A percentile compares a stretch with the other conserved stretches of the same genome.
These are phyloP conservation scores for Artemisia annua DNA, from an alignment of 129 eudicot species.

Conservation along the genomic window DNA sequence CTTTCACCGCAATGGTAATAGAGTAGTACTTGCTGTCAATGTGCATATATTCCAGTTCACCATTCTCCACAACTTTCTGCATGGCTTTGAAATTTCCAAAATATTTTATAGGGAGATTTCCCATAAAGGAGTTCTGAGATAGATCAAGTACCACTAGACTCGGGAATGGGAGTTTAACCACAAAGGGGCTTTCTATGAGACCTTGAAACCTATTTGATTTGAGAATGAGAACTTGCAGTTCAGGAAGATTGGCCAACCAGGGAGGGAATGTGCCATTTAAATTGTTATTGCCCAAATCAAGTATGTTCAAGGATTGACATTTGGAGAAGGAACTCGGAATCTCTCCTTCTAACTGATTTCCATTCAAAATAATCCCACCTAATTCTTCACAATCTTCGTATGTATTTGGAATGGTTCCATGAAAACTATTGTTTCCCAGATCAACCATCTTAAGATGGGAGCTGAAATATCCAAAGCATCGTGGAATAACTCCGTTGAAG, in stretches of 20 bases:
- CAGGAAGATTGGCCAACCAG: conserved; percentile 40
- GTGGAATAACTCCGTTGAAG: too few species aligned
- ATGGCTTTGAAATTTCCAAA: conserved; percentile 30
- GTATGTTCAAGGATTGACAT: too few species aligned
- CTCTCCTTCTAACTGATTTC: too few species aligned
- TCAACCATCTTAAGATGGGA: too few species aligned
- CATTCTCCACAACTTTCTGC: not conserved
- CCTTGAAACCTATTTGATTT: conserved; percentile 33
- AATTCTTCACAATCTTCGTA: too few species aligned
- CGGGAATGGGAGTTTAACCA: not conserved
- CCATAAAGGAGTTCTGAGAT: conserved; percentile 29
- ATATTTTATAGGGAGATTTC: conserved; percentile 15
- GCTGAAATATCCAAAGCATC: too few species aligned
- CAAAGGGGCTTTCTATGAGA: not conserved
- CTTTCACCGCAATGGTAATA: not conserved
- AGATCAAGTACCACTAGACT: conserved; percentile 33
- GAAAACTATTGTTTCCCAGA: too few species aligned
- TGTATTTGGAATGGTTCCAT: too few species aligned
- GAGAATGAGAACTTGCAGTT: conserved; percentile 39
- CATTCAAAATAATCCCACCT: too few species aligned
- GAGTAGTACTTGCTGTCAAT: not conserved
- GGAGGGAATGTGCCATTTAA: conserved; percentile 35
- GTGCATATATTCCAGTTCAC: not conserved
- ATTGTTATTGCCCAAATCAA: too few species aligned
- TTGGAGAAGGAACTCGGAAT: too few species aligned